Evolutionary conservation across 1,284 basidiomycete genomes (phyloP).

Genomic region (Prillingera fragicola): DNA sequence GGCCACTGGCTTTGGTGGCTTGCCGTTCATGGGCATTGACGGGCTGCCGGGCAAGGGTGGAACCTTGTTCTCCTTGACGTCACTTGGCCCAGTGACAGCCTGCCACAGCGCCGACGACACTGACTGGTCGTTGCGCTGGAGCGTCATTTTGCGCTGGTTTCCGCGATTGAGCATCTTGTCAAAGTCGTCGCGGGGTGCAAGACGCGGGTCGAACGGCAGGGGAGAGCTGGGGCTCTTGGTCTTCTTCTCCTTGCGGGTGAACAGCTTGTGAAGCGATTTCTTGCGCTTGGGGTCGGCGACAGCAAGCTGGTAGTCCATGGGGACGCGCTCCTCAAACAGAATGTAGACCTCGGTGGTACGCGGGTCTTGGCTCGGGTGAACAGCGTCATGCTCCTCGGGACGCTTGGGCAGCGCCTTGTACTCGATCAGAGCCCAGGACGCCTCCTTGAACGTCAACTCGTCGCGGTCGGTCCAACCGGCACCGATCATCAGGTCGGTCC

Average conservation of each 20-base stretch:
- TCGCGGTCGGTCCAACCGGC: constrained; percentile 70
- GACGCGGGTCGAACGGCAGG: background rate
- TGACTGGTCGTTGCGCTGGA: constrained; percentile 18
- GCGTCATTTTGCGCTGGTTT: constrained; percentile 27
- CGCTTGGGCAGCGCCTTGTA: constrained; percentile 57
- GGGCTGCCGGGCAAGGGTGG: constrained; percentile 4
- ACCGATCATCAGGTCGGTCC: constrained; percentile 75
- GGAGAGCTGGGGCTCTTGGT: background rate
- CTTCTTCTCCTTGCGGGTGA: constrained; percentile 46
- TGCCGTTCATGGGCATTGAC: background rate
- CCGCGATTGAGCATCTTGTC: constrained; percentile 59
- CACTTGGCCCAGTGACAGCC: constrained; percentile 11
- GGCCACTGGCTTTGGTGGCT: background rate
- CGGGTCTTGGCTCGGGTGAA: constrained; percentile 51
- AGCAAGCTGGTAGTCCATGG: constrained; percentile 72
- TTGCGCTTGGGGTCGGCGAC: constrained; percentile 54
- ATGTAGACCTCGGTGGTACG: constrained; percentile 59
- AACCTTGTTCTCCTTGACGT: too few relatives aligned
- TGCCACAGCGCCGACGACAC: constrained; percentile 29
- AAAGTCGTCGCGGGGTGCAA: constrained; percentile 57
- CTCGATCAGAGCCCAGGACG: constrained; percentile 85
- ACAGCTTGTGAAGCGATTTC: constrained; percentile 40
- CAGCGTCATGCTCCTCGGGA: constrained; percentile 16
- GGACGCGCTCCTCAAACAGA: constrained; percentile 82
- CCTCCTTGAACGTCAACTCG: constrained; percentile 71